phyloP scores from a whole-genome alignment of 2,329 filamentous ascomycete genomes.

The Fusarium bactridioides region DNA sequence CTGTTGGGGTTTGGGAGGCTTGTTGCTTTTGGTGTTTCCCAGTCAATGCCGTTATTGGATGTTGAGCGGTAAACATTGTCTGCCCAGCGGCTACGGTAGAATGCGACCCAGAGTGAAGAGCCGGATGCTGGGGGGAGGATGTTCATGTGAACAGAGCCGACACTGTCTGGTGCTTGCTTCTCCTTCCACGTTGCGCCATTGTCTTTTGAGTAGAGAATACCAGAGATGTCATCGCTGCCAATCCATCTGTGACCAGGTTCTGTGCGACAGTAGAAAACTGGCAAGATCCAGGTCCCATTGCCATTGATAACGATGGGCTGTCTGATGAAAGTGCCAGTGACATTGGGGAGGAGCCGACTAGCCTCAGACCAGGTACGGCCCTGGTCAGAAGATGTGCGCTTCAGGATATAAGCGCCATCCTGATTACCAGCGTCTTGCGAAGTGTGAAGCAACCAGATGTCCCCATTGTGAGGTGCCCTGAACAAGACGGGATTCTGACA shows the following conservation, averaged over 20 bases:
- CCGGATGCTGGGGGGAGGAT: conserved; percentile 43
- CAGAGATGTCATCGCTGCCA: conserved; percentile 54
- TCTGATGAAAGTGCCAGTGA: conserved; percentile 50
- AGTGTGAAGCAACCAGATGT: conserved; percentile 54
- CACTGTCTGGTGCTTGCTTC: conserved; percentile 47
- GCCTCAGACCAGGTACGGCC: conserved; percentile 49
- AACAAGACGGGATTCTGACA: conserved; percentile 57
- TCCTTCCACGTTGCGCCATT: conserved; percentile 51
- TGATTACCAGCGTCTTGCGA: conserved; percentile 55
- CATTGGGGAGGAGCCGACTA: conserved; percentile 43
- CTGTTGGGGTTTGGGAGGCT: conserved; percentile 54
- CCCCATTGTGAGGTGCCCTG: conserved; percentile 43
- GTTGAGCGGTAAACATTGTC: conserved; percentile 53
- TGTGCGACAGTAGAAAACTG: conserved; percentile 53
- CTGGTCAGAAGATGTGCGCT: conserved; percentile 46
- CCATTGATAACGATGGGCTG: conserved; percentile 50
- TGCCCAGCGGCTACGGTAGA: conserved; percentile 56
- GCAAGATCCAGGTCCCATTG: conserved; percentile 51
- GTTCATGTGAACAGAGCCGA: conserved; percentile 55
- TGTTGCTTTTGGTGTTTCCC: conserved; percentile 47
- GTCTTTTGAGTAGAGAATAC: conserved; percentile 48
- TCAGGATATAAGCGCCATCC: conserved; percentile 51
- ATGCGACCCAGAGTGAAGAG: conserved; percentile 43
- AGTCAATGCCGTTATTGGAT: conserved; percentile 50
- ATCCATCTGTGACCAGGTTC: conserved; percentile 52